Base-by-base conservation (phyloP, 1,284 basidiomycete genomes). In the Meira nashicola region DNA sequence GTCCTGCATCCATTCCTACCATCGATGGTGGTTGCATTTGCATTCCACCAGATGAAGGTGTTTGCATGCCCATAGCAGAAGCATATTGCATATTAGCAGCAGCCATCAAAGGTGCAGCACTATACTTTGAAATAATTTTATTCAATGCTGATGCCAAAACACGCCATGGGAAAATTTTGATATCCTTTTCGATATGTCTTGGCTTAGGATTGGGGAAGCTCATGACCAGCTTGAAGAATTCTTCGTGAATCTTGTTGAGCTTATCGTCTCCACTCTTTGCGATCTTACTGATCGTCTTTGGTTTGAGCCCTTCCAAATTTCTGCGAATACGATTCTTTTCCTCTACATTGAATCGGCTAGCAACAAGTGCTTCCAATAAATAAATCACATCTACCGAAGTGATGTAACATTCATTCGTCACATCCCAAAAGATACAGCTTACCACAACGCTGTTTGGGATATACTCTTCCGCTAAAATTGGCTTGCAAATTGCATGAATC, bases 81-180 rank as follows among this genome's bases (percentile, higher is more conserved):
- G 43, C 43, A 25, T 44, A 23, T 28, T 55, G 41, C 28, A 33
- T 33, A 33, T 33, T 48, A 5, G 17, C 12, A 14, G 46, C 12
- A 23, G 46, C 17, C 14, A 23, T n/a, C 41, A 43, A 14, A 19
- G 46, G 46, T 5, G 15, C 33, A 4, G 71, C 63, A 23, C 65
- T 69, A 77, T 94, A 95, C 92, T 95, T 95, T 39, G 87, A 86
- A 50, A 96, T 85, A 64, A 96, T 92, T 82, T 95, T 96, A 65
- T 90, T 87, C 60, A 97, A 80, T 0, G 92, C 91, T 61, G 86
- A 84, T 6, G 84, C 84, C 11, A 97, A 83, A 52, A 86, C 82
- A 47, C 84, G 84, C 93, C 93, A 97, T n/a, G 88, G 86, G 75
- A 97, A 97, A 1, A 96, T 92, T 80, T 97, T 97, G 77, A 97